These are phyloP conservation scores for Calendula officinalis DNA, from an alignment of 129 eudicot genomes.

Conservation along the genomic window DNA sequence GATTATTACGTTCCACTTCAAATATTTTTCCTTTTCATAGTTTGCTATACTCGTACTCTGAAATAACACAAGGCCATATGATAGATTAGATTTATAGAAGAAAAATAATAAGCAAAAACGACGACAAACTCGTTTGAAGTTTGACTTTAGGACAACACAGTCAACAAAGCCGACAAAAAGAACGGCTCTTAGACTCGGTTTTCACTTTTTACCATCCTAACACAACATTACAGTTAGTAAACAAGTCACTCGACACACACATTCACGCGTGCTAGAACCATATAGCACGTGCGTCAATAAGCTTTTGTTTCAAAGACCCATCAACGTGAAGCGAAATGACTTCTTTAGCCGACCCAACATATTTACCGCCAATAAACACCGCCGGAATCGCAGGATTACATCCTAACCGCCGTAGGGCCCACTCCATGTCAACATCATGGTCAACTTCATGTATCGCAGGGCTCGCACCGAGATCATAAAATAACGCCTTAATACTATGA, in stretches of 20 bases:
- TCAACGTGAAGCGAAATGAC: slow-evolving; percentile 78
- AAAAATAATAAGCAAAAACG: background rate
- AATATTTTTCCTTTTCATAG: too few species aligned
- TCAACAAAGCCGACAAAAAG: slow-evolving; percentile 30
- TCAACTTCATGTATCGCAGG: slow-evolving; percentile 90
- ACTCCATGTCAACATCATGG: slow-evolving; percentile 68
- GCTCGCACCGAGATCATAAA: slow-evolving; percentile 87
- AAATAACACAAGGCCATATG: background rate
- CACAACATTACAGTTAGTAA: slow-evolving; percentile 6
- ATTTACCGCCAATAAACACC: slow-evolving; percentile 79
- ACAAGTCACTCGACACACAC: slow-evolving; percentile 14
- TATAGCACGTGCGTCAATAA: slow-evolving; percentile 73
- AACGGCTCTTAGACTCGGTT: slow-evolving; percentile 27
- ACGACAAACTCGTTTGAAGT: background rate
- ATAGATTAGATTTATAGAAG: slow-evolving; percentile 9
- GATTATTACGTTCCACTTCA: too few species aligned
- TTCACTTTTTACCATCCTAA: slow-evolving; percentile 8
- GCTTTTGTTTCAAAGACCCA: slow-evolving; percentile 66
- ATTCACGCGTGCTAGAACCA: slow-evolving; percentile 52
- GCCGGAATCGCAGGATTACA: slow-evolving; percentile 79
- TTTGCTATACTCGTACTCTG: too few species aligned
- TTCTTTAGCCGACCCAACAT: slow-evolving; percentile 71
- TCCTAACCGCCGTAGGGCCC: slow-evolving; percentile 62
- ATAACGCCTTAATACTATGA: slow-evolving; percentile 85
- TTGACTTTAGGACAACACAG: slow-evolving; percentile 17